Conservation (phyloP, 2,329 filamentous ascomycete genomes). For the Nemania sp. region DNA sequence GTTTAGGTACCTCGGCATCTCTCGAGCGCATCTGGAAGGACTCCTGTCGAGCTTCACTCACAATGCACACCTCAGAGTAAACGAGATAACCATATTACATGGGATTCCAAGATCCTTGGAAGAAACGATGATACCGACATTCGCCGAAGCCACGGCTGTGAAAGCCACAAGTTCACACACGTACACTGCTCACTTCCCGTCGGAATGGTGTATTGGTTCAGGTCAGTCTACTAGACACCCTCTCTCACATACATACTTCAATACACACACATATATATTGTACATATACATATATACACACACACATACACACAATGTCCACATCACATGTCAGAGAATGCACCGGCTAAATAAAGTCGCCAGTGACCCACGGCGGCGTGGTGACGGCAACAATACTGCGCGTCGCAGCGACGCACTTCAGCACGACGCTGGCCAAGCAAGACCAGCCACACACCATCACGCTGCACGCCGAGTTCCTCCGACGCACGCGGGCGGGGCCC, state of each 20-base stretch:
- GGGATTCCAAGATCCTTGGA: not conserved
- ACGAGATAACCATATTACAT: not conserved
- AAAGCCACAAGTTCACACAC: conserved; percentile 32
- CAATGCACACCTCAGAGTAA: not conserved
- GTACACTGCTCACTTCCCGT: conserved; percentile 31
- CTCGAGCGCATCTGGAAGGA: no score
- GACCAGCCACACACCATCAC: conserved; percentile 40
- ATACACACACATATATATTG: not conserved
- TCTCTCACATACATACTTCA: no score
- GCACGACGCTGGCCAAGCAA: conserved; percentile 38
- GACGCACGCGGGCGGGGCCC: conserved; percentile 38
- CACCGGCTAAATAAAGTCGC: not conserved
- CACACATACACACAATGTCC: no score
- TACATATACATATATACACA: not conserved
- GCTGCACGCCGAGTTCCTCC: conserved; percentile 41
- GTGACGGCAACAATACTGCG: conserved; percentile 66
- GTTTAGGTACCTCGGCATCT: not conserved
- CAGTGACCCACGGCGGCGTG: conserved; percentile 74
- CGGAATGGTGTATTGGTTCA: conserved; percentile 40
- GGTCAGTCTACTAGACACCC: conserved; percentile 27
- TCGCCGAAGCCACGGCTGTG: conserved; percentile 35
- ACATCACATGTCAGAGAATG: not conserved
- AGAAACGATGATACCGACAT: conserved; percentile 31
- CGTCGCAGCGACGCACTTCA: conserved; percentile 46
- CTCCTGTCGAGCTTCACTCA: not conserved